Conservation (phyloP, 768 basidiomycete species). For the Termitomyces sp. region DNA sequence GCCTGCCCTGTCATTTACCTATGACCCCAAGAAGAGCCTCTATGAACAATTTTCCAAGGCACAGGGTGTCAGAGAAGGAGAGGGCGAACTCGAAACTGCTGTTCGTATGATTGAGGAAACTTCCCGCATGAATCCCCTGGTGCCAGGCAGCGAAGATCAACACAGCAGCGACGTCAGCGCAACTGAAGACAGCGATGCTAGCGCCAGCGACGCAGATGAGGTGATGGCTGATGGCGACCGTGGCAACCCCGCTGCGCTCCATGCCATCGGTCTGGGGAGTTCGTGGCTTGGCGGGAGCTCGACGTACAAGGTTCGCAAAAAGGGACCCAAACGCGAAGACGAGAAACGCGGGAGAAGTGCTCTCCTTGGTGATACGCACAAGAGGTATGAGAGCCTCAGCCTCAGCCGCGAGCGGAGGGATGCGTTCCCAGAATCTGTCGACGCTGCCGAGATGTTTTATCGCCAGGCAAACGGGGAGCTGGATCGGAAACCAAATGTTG, state of each 20-base stretch:
- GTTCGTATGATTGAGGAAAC: constrained; percentile 29
- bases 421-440: constrained; percentile 27
- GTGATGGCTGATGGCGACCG: constrained; percentile 16
- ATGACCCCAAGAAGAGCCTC: constrained; percentile 79
- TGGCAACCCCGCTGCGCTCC: constrained; percentile 14
- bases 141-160: constrained; percentile 1
- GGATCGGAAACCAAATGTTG: constrained; percentile 26
- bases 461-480: constrained; percentile 58
- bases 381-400: constrained; percentile 18
- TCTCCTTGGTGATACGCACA: constrained; percentile 7
- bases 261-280: constrained; percentile 45
- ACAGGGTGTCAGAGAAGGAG: constrained; percentile 34
- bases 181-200: constrained; percentile 22
- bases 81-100: constrained; percentile 33
- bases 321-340: constrained; percentile 38
- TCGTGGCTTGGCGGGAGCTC: constrained; percentile 83
- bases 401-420: constrained; percentile 20
- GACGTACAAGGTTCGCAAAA: constrained; percentile 84
- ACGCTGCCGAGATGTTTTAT: constrained; percentile 64
- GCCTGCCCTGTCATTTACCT: constrained; percentile 84
- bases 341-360: constrained; percentile 29
- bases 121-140: not conserved
- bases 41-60: constrained; percentile 81
- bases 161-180: constrained; percentile 15
- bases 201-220: constrained; percentile 19